phyloP scores from a whole-genome alignment of 805 yeast species.

The Suhomyces sp. region DNA sequence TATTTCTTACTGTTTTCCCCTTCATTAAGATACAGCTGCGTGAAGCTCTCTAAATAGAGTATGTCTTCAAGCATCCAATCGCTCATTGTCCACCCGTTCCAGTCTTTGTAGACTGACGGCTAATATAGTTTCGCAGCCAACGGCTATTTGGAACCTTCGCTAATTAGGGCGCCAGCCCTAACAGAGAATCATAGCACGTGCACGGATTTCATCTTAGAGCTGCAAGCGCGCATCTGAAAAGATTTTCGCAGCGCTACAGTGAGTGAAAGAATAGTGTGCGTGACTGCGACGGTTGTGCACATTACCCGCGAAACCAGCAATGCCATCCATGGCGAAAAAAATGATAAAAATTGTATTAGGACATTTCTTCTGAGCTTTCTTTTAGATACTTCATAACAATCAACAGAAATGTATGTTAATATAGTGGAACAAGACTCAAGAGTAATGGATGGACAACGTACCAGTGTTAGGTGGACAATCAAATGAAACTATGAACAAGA shows the following conservation, averaged over 20 bases:
- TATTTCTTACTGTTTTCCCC: not conserved
- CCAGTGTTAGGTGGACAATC: not conserved
- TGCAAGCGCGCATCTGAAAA: not conserved
- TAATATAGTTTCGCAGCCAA: not conserved
- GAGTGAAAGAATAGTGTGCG: not conserved
- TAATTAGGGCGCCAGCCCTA: constrained; percentile 5
- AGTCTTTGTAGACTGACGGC: not conserved
- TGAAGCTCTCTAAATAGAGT: not conserved
- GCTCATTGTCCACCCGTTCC: not conserved
- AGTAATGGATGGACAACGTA: not conserved
- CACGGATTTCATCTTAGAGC: no score
- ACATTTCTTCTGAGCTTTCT: constrained; percentile 8
- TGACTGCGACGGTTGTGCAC: constrained; percentile 3
- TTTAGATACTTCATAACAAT: constrained; percentile 11
- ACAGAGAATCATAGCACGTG: no score
- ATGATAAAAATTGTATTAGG: constrained; percentile 4
- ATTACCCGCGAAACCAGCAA: not conserved
- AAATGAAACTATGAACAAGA: not conserved
- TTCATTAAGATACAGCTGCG: not conserved
- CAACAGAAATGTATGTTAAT: constrained; percentile 14
- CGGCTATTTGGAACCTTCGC: not conserved
- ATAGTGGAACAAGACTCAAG: not conserved
- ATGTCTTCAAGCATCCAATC: not conserved
- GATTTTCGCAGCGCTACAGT: constrained; percentile 3
- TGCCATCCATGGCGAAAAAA: constrained; percentile 5